Evolutionary conservation across 768 basidiomycete genomes (phyloP), one percentile per base, ranked within the genome.

Genomic region (Solioccasus polychromus): DNA sequence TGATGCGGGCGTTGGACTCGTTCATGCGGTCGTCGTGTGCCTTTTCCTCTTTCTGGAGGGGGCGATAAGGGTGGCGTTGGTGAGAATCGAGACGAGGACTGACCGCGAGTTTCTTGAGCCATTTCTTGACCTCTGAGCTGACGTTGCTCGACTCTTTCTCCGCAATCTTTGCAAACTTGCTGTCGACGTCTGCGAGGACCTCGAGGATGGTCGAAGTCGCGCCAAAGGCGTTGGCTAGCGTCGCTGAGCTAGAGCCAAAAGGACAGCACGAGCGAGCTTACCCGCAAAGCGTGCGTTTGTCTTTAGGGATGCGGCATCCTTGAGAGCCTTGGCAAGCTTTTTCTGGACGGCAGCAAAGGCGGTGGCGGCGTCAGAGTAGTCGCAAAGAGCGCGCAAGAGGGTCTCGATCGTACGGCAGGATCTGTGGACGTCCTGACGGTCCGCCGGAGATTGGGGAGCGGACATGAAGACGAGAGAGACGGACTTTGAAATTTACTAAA

Each of bases 51-150:
- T 86, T 90, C 88, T 91, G 58, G 15, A 35, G 18, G 10, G n/a
- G 47, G 35, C 11, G 0, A 32, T 12, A 52, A n/a, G n/a, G n/a
- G 48, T 30, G 29, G 24, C 40, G 32, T 5, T 47, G 2, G n/a
- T 20, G 19, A 36, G 4, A 35, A 29, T 35, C 1, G 19, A n/a
- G 17, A 31, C n/a, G 47, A 34, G 45, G 40, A 24, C 85, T 54
- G 56, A 90, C 88, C 39, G 81, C 75, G 28, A 90, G 74, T 63
- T 83, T 88, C 78, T 86, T 89, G 73, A 90, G 83, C 87, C 88
- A 90, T 57, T 86, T 91, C 72, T 82, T 85, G 32, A 88, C 80
- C 51, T 89, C 88, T 24, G 70, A 63, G 51, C 78, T 80, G 39
- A 88, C 68, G 18, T 45, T 57, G 50, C 82, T 80, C 48, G 80